Base-by-base conservation (phyloP, 208 protist genomes). In the Trypanosoma mega region DNA sequence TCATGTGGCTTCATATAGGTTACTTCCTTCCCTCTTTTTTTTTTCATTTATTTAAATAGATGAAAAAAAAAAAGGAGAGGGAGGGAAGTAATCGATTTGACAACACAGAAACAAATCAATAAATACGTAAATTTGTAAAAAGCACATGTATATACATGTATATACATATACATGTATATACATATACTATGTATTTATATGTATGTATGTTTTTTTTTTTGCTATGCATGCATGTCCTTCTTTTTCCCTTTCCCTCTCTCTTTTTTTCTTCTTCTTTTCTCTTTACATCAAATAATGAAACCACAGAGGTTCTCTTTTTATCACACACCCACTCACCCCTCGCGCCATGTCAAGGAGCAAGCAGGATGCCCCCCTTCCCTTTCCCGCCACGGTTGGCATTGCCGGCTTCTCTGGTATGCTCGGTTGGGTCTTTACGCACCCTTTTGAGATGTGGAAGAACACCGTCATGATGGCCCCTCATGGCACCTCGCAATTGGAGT, bases 371-470 rank as follows among this genome's bases (percentile, higher is more conserved):
- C 56, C 64, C 3, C 49, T 71, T n/a, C 56, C 64, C 11, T 51
- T 47, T 18, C 21, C 34, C 2, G 61, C 84, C 69, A 90, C 85
- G 41, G 66, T 97, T 31, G 41, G 46, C 44, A 90, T 93, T 46
- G 78, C 90, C 31, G 85, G 90, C 26, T 57, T 77, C 59, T 80
- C 88, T 41, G 93, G 93, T 51, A 82, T 92, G 63, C 78, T 94
- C 62, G 93, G 71, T 1, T 97, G 93, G 93, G 72, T 74, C 71
- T 87, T 97, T 62, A 73, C 90, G 11, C 93, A 97, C 52, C 93
- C 93, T 16, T 96, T 96, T 60, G 90, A 97, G 72, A 96, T 94
- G 82, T 88, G 92, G 83, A 95, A 95, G 70, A 94, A 96, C 70
- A 93, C 84, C n/a, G 82, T 95, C 26, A 93, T 90, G 82, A 95